Evolutionary conservation across 352 stramenopile species (phyloP), one percentile per base, ranked within the genome.

Genomic region (Phytophthora citrophthora): DNA sequence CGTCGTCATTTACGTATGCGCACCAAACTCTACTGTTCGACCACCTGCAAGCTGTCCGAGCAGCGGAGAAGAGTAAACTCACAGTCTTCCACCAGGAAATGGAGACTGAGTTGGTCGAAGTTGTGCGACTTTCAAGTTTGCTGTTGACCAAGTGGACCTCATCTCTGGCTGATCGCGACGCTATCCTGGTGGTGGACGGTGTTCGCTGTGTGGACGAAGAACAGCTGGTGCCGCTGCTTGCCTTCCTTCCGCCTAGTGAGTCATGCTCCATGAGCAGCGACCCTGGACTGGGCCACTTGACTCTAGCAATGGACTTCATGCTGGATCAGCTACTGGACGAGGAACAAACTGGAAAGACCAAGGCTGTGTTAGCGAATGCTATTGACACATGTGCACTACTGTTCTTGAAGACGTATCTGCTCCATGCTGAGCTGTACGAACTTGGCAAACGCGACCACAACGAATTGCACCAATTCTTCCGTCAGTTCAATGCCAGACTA

Each of bases 1-100:
- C 78, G 18, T 74, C 74, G 8, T 55, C 70, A 2, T 72, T 83
- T 16, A 76, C 79, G n/a, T 88, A 75, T 48, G 69, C 75, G 1
- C 79, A 87, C 29, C 77, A 89, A 47, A 88, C 80, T 24, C 58
- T 91, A 31, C 56, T 91, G 2, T 79, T 88, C 31, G 80, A 88
- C 10, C 80, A 91, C 23, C 59, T 91, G 39, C 67, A 79, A 27
- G 58, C 78, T 8, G 67, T 83, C 7, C 49, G 39, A n/a, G 32
- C 43, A 0, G 29, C 31, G 6, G 80, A 91, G 26, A 81, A 80
- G 27, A 68, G 50, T 1, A 57, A 79, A 2, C 27, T 88, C 7
- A 54, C 57, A 6, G 43, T 36, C 0, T 91, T 88, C 48, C 76
- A 88, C 39, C 55, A 32, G 4, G 65, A 74, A 7, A 86, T 85